Evolutionary conservation across 345 rosid genomes (phyloP).

Genomic region (Toxicodendron radicans): DNA sequence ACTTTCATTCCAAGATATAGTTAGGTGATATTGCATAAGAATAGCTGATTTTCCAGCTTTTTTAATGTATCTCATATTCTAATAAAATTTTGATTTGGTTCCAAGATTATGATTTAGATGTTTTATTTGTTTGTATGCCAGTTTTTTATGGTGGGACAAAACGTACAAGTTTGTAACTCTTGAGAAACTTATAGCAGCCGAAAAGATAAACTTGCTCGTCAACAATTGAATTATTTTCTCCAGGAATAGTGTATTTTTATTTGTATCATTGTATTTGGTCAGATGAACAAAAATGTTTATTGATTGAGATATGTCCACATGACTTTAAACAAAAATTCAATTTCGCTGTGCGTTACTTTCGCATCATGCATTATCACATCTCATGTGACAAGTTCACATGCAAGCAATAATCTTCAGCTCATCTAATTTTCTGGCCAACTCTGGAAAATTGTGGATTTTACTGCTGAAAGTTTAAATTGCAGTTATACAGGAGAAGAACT

Average conservation of each 20-base stretch:
- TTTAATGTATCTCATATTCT: background rate
- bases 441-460: background rate
- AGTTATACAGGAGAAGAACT: background rate
- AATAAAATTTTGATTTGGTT: background rate
- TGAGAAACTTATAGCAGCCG: background rate
- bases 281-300: background rate
- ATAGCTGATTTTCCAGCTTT: background rate
- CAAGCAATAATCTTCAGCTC: background rate
- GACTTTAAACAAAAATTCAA: background rate
- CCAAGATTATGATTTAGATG: constrained; percentile 4
- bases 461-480: background rate
- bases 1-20: background rate
- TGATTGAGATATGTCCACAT: constrained; percentile 7
- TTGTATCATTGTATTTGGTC: background rate
- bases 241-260: background rate
- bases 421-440: background rate
- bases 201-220: background rate
- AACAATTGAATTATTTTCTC: background rate
- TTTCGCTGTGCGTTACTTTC: no score
- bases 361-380: background rate
- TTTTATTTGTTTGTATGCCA: constrained; percentile 3
- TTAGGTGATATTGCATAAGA: constrained; percentile 2
- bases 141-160: constrained; percentile 6
- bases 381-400: background rate
- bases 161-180: constrained; percentile 10